A percentile compares a stretch with the other conserved stretches of the same genome.
Conservation (phyloP, 1,284 basidiomycete genomes). For the Tilletia setariae region DNA sequence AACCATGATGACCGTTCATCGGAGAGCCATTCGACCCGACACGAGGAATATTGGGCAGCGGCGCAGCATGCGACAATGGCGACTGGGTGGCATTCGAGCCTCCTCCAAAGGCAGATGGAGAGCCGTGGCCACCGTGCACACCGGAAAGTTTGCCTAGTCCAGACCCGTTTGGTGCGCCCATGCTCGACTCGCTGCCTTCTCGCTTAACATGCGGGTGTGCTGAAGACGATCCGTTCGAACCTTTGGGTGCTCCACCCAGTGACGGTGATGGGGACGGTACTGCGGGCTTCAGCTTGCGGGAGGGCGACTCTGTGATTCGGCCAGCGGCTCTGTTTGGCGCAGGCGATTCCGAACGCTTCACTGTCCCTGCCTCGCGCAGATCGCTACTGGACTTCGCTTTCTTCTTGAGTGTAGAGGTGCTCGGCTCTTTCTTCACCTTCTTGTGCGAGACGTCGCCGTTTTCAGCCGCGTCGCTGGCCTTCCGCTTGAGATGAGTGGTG, state of each 20-base stretch:
- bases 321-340: background rate
- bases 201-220: background rate
- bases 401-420: background rate
- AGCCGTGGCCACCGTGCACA: background rate
- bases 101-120: background rate
- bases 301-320: constrained; percentile 5
- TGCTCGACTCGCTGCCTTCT: background rate
- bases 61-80: background rate
- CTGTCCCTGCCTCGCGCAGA: background rate
- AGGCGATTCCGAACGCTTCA: background rate
- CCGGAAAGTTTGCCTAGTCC: too few relatives aligned
- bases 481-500: background rate
- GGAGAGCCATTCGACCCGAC: constrained; percentile 7
- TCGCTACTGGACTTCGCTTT: background rate
- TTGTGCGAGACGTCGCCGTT: background rate
- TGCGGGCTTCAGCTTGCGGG: constrained; percentile 1
- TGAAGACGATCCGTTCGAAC: background rate
- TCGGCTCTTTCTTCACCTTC: constrained; percentile 7
- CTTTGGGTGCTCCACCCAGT: background rate
- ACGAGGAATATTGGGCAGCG: constrained; percentile 11
- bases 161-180: too few relatives aligned
- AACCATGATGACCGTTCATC: background rate
- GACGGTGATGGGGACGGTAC: background rate
- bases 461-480: background rate
- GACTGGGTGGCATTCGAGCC: background rate